Percentiles rank a stretch among this genome's conserved stretches.
Conservation (phyloP, 1,139 yeast species). For the Trichomonascaceae sp. region DNA sequence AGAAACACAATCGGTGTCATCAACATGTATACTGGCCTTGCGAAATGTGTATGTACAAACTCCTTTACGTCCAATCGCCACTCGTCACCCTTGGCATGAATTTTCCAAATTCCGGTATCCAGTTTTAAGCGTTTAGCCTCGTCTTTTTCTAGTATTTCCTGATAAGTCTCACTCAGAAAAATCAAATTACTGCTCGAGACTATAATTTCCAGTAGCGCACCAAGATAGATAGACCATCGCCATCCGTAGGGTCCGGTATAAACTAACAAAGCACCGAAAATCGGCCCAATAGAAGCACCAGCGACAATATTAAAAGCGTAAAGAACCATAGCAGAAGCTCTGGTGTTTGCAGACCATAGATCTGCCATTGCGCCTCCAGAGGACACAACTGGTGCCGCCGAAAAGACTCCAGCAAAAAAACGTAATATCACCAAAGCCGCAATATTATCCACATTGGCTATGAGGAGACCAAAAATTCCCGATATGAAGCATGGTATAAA, state of each 20-base stretch:
- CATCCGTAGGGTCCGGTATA: constrained; percentile 60
- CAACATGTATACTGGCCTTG: too few species aligned
- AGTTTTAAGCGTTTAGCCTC: too few species aligned
- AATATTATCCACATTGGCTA: constrained; percentile 38
- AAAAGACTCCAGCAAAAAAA: constrained; percentile 65
- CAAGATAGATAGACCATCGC: constrained; percentile 60
- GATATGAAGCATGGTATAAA: too few species aligned
- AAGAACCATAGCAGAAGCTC: constrained; percentile 67
- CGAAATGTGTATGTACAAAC: too few species aligned
- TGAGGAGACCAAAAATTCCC: constrained; percentile 32
- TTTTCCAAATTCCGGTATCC: too few species aligned
- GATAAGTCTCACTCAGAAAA: constrained; percentile 49
- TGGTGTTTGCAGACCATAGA: constrained; percentile 51
- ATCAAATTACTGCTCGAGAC: constrained; percentile 42
- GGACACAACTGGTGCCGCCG: constrained; percentile 67
- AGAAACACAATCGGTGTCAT: too few species aligned
- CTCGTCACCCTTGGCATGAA: too few species aligned
- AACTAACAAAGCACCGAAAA: constrained; percentile 69
- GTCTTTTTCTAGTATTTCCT: too few species aligned
- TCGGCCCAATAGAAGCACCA: too few species aligned
- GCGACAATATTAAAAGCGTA: too few species aligned
- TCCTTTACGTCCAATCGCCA: too few species aligned
- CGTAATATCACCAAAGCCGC: constrained; percentile 63
- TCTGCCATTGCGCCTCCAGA: constrained; percentile 80
- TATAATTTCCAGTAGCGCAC: constrained; percentile 55